A percentile compares a stretch with the other conserved stretches of the same genome.
These are phyloP conservation scores for Microascus cirrosus DNA, from an alignment of 2,329 filamentous ascomycete genomes.

Conservation along the genomic window DNA sequence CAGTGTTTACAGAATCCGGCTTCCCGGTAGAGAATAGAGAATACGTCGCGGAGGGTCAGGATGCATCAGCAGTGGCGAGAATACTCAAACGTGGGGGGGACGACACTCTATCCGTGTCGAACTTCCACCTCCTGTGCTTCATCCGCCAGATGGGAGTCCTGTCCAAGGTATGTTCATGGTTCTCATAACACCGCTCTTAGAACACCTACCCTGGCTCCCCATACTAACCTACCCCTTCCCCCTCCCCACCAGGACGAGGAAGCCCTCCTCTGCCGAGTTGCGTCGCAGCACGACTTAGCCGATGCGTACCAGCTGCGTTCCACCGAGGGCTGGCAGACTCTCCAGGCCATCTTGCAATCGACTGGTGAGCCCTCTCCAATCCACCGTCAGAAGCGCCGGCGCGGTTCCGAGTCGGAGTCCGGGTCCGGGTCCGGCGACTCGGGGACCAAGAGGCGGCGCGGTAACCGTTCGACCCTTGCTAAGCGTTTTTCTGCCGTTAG, in stretches of 20 bases:
- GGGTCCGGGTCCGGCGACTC: conserved; percentile 1
- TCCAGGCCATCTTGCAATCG: conserved; percentile 87
- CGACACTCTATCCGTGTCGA: conserved; percentile 62
- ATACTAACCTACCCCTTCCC: conserved; percentile 6
- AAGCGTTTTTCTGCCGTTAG: conserved; percentile 58
- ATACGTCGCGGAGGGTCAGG: conserved; percentile 74
- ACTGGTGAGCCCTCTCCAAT: conserved; percentile 69
- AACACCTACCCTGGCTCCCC: not conserved
- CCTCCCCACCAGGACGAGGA: conserved; percentile 64
- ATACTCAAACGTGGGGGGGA: conserved; percentile 49
- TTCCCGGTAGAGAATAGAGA: conserved; percentile 93
- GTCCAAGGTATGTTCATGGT: conserved; percentile 53
- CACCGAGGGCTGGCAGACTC: conserved; percentile 85
- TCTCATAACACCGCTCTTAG: not conserved
- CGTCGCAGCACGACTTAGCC: conserved; percentile 66
- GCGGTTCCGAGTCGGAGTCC: conserved; percentile 18
- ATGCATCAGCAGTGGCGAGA: conserved; percentile 57
- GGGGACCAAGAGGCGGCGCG: conserved; percentile 3
- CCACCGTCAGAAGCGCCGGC: conserved; percentile 58
- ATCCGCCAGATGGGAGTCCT: conserved; percentile 71
- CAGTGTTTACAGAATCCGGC: conserved; percentile 59
- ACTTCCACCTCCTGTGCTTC: conserved; percentile 91
- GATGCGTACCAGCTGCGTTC: conserved; percentile 77
- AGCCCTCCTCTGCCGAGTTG: conserved; percentile 72
- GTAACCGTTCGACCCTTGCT: conserved; percentile 27